A percentile compares a stretch with the other conserved stretches of the same genome.
Evolutionary conservation across 164 flowering plant genomes (phyloP).

Genomic region (Protea cynaroides): DNA sequence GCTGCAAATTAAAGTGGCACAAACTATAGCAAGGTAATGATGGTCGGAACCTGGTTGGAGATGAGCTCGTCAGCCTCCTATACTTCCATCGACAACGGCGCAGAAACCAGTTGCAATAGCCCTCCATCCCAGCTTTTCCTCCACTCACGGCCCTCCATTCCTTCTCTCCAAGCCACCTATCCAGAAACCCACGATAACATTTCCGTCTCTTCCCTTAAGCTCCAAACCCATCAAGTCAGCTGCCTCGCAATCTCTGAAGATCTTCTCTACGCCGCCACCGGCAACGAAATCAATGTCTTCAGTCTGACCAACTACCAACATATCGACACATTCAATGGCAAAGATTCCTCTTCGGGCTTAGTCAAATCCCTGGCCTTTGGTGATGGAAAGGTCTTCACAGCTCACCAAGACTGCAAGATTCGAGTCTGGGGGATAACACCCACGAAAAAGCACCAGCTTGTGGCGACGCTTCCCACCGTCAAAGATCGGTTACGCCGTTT

Average conservation of each 20-base stretch:
- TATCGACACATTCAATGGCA: conserved; percentile 35
- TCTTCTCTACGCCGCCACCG: conserved; percentile 58
- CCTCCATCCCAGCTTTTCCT: conserved; percentile 51
- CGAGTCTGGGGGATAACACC: conserved; percentile 50
- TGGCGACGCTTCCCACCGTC: conserved; percentile 62
- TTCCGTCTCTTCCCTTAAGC: conserved; percentile 33
- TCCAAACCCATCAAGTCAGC: conserved; percentile 29
- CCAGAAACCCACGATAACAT: conserved; percentile 18
- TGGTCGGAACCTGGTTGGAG: conserved; percentile 30
- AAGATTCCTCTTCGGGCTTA: conserved; percentile 43
- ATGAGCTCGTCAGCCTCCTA: conserved; percentile 21
- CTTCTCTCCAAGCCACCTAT: conserved; percentile 40
- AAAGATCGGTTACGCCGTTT: conserved; percentile 52
- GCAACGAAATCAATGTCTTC: conserved; percentile 52
- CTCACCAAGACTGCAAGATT: conserved; percentile 77
- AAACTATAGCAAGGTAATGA: conserved; percentile 49
- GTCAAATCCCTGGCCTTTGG: conserved; percentile 52
- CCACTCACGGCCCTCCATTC: conserved; percentile 54
- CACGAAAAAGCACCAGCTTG: conserved; percentile 30
- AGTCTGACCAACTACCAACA: conserved; percentile 28
- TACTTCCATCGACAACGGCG: conserved; percentile 10
- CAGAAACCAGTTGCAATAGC: conserved; percentile 19
- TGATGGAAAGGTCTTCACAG: conserved; percentile 48
- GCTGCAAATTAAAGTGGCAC: too few species aligned
- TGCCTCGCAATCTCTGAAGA: conserved; percentile 38